Base-by-base conservation (phyloP, 257 asterid genomes). In the Lithospermum erythrorhizon region DNA sequence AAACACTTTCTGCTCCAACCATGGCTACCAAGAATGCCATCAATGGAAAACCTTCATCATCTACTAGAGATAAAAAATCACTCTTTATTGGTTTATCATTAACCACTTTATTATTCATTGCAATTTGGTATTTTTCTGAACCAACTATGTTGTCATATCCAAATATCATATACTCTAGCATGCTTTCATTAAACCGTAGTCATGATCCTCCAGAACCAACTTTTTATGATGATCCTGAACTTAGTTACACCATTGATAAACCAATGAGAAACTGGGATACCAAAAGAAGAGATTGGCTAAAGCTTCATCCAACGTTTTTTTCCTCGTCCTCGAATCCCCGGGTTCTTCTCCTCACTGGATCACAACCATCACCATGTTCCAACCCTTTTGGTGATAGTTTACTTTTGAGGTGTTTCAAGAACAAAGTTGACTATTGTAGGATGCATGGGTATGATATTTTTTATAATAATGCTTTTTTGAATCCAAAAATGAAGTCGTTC, bases 401-500 rank as follows among this genome's bases (percentile, higher is more conserved):
- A 6, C 67, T 83, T 2, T 72, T 90, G 4, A 73, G 95, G 61
- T 67, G 66, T 24, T 90, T 84, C 79, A 89, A 86, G 72, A 89
- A 89, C 64, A 89, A 89, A 65, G 94, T 79, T 0, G 95, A 89
- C 49, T 89, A 83, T 62, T 76, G 91, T 49, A 75, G 97, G 59
- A 73, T 86, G 47, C 88, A 89, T 19, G 85, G 84, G 11, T 79
- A 76, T 20, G 76, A 73, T 1, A 73, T 89, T 25, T 83, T 80
- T 73, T 86, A 86, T 76, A 83, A 70, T 70, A 86, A 75, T 58
- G 83, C 80, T 1, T 62, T 49, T 35, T 58, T 72, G 55, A 75
- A 88, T 63, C 88, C 86, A 3, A 68, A 68, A 21, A 82, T 85
- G 96, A 64, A 63, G 2, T 78, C 86, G 0, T 79, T 30, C 56